Conservation (phyloP, 2,329 filamentous ascomycete genomes). For the Pseudogymnoascus sp. region DNA sequence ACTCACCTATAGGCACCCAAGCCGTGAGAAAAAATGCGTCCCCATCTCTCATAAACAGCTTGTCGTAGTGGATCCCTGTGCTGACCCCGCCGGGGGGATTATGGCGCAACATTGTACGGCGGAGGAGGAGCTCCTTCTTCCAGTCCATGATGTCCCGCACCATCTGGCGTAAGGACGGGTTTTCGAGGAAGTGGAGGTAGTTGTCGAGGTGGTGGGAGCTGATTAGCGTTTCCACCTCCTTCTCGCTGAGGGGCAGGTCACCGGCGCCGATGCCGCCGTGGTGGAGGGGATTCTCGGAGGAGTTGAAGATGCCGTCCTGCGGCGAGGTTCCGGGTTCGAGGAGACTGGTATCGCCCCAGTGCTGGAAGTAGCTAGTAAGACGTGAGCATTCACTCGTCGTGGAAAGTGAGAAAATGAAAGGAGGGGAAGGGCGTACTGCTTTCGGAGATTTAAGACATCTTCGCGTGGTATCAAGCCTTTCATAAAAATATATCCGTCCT, state of each 20-base stretch:
- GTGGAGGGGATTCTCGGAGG: conserved; percentile 14
- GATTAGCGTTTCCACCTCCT: not conserved
- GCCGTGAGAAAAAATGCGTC: conserved; percentile 42
- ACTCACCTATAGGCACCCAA: conserved; percentile 44
- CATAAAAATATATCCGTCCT: not conserved
- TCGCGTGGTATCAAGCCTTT: not conserved
- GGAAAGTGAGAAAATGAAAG: not conserved
- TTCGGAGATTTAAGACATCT: not conserved
- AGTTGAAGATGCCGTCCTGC: conserved; percentile 48
- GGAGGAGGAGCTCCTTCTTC: conserved; percentile 41
- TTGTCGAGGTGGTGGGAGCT: not conserved
- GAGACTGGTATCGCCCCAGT: conserved; percentile 48
- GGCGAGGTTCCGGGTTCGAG: conserved; percentile 45
- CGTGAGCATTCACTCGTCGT: not conserved
- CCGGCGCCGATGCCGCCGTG: conserved; percentile 4
- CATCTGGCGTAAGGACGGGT: conserved; percentile 42
- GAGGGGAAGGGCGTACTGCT: not conserved
- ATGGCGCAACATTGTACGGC: conserved; percentile 40
- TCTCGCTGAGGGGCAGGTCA: not conserved
- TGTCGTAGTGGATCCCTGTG: conserved; percentile 47
- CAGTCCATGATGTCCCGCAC: conserved; percentile 46
- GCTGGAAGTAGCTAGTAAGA: conserved; percentile 40
- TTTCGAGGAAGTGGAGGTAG: conserved; percentile 17
- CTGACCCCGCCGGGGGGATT: conserved; percentile 44
- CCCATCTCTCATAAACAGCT: conserved; percentile 44